Evolutionary conservation across 495 filamentous ascomycete genomes (phyloP).

Genomic region (Viridothelium virens): DNA sequence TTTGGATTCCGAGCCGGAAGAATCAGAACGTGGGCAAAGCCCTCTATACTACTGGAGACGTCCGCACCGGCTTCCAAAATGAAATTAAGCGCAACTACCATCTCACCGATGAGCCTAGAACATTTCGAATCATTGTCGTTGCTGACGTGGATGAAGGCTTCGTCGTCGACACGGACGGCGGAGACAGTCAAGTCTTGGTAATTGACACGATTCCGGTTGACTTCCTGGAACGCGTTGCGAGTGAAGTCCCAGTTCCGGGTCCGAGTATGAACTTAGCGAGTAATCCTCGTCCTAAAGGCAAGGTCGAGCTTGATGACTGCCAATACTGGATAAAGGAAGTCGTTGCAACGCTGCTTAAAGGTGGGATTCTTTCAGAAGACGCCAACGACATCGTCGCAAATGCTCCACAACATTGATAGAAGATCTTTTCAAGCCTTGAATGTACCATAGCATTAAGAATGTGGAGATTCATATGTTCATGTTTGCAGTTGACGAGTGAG

Average conservation of each 20-base stretch:
- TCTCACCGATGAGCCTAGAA: neutral
- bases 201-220: neutral
- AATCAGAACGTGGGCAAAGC: neutral
- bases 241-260: neutral
- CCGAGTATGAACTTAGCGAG: neutral
- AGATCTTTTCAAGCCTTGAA: no score
- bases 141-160: neutral
- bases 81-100: neutral
- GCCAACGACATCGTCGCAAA: neutral
- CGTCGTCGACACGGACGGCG: neutral
- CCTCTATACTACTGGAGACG: neutral
- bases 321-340: neutral
- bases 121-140: neutral
- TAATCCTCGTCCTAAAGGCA: neutral
- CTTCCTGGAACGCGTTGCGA: neutral
- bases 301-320: neutral
- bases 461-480: no score
- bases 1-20: neutral
- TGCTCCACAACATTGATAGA: neutral
- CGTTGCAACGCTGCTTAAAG: neutral
- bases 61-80: neutral
- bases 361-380: neutral
- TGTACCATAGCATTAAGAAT: no score
- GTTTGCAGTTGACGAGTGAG: no score
- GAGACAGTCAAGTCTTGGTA: neutral